These are phyloP conservation scores for Colletotrichum simmondsii DNA, from an alignment of 2,329 filamentous ascomycete genomes.

Conservation along the genomic window DNA sequence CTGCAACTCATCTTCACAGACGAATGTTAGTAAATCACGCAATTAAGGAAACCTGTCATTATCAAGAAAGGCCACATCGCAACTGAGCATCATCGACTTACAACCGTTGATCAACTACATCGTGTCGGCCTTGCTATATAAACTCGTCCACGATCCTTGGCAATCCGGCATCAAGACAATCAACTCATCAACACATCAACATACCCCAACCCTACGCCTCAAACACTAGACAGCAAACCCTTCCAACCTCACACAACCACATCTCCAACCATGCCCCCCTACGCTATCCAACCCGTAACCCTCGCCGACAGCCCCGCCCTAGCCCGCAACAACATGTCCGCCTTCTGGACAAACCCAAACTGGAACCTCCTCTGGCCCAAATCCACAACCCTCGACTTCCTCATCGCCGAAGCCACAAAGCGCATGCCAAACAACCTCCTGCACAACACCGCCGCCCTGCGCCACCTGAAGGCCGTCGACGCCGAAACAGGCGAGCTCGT, in stretches of 20 bases:
- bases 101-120: not conserved
- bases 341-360: constrained; percentile 39
- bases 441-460: constrained; percentile 29
- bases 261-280: not conserved
- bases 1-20: not conserved
- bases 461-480: constrained; percentile 39
- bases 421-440: constrained; percentile 36
- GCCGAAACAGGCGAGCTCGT: constrained; percentile 36
- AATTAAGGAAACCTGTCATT: not conserved
- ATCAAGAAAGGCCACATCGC: not conserved
- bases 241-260: not conserved
- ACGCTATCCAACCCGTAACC: constrained; percentile 34
- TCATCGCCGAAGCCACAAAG: constrained; percentile 27
- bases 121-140: not conserved
- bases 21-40: not conserved
- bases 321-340: constrained; percentile 39
- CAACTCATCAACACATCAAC: not conserved
- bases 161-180: not conserved
- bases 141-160: not conserved
- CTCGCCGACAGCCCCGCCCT: constrained; percentile 36
- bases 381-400: constrained; percentile 19
- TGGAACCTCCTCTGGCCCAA: constrained; percentile 37
- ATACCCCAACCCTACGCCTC: fast-evolving
- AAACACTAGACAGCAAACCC: not conserved
- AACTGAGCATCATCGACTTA: not conserved